Evolutionary conservation across 179 eudicot genomes (phyloP).

Genomic region (Beta macrorhiza): DNA sequence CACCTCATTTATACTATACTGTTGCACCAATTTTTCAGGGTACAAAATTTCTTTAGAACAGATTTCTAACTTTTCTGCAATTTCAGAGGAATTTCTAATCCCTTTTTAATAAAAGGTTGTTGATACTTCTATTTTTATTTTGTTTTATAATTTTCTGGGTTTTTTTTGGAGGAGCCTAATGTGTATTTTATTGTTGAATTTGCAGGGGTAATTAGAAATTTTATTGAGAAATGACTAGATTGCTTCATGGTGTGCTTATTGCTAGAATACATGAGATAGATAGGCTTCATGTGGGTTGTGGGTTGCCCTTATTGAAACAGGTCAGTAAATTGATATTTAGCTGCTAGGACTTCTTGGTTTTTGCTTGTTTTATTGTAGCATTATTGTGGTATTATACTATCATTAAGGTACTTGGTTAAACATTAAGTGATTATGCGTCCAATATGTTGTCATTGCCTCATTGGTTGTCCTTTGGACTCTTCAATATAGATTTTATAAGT

Average conservation of each 20-base stretch:
- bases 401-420: too few species aligned
- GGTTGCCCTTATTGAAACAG: conserved; percentile 24
- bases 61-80: neutral
- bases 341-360: neutral
- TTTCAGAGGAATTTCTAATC: neutral
- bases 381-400: too few species aligned
- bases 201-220: conserved; percentile 10
- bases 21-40: neutral
- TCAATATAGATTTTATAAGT: neutral
- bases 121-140: too few species aligned
- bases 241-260: conserved; percentile 61
- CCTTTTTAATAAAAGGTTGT: conserved; percentile 17
- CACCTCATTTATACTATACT: neutral
- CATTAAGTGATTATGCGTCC: neutral
- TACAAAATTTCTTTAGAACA: neutral
- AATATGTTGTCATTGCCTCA: neutral
- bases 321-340: neutral
- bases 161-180: neutral
- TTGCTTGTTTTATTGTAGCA: too few species aligned
- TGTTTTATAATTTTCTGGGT: neutral
- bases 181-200: neutral
- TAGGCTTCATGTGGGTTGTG: conserved; percentile 37
- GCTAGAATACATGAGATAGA: conserved; percentile 50
- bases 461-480: neutral
- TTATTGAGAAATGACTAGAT: conserved; percentile 22